phyloP scores from a whole-genome alignment of 768 basidiomycete genomes.

The Pisolithus marmoratus region DNA sequence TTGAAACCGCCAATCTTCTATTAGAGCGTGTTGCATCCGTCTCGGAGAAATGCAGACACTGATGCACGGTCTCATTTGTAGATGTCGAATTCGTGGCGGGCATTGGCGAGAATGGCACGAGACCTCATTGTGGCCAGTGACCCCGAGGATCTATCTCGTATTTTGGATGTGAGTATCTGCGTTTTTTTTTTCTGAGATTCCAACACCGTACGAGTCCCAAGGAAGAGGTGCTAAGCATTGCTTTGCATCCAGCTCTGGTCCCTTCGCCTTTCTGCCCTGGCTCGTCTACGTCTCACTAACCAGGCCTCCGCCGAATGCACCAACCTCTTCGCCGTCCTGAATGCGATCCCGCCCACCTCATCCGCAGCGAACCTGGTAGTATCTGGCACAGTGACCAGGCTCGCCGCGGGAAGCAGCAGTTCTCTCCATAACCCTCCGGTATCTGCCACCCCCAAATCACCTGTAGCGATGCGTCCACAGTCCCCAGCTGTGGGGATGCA shows the following conservation, averaged over 20 bases:
- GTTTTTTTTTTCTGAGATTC: neutral
- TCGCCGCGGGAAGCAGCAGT: neutral
- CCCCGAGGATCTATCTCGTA: slow-evolving; percentile 58
- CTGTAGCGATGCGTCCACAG: neutral
- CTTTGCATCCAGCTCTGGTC: slow-evolving; percentile 62
- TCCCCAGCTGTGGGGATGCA: neutral
- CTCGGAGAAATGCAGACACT: slow-evolving; percentile 8
- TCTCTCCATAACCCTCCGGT: neutral
- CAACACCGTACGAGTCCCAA: neutral
- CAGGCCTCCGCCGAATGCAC: slow-evolving; percentile 82
- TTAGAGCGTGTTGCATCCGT: neutral
- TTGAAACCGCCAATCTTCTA: neutral
- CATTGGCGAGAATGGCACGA: slow-evolving; percentile 77
- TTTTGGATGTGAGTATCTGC: slow-evolving; percentile 55
- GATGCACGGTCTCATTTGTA: slow-evolving; percentile 21
- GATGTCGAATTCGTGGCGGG: slow-evolving; percentile 89
- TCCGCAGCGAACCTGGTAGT: neutral
- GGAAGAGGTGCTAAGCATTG: neutral
- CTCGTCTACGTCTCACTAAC: slow-evolving; percentile 79
- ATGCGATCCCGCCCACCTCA: slow-evolving; percentile 42
- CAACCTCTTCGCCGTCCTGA: slow-evolving; percentile 70
- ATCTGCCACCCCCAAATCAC: neutral
- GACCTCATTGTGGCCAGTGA: slow-evolving; percentile 68
- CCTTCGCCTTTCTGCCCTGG: slow-evolving; percentile 71
- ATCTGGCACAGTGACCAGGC: neutral